Percentiles rank a stretch among this genome's conserved stretches.
phyloP scores from a whole-genome alignment of 345 rosid species.

The Heritiera fomes region DNA sequence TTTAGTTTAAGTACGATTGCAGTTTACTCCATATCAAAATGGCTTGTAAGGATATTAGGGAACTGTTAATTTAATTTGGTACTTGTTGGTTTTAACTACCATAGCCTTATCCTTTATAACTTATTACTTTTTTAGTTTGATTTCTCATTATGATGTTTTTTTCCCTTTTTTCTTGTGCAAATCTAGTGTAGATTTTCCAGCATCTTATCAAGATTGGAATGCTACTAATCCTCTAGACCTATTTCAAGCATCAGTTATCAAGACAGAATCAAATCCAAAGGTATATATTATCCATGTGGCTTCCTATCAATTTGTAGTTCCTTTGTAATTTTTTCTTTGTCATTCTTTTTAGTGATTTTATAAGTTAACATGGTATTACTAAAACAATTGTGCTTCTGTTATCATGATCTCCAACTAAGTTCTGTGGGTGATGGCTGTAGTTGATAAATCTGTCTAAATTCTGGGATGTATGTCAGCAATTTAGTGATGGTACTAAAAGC shows the following conservation, averaged over 20 bases:
- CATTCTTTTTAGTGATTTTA: constrained; percentile 13
- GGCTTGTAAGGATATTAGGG: constrained; percentile 1
- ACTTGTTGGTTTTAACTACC: neutral
- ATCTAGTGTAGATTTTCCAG: constrained; percentile 91
- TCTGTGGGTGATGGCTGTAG: neutral
- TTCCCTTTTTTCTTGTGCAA: constrained; percentile 28
- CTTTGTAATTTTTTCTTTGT: neutral
- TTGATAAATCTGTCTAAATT: constrained; percentile 7
- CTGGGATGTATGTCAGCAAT: neutral
- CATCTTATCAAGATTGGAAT: constrained; percentile 73
- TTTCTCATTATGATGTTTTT: neutral
- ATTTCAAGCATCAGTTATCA: constrained; percentile 66
- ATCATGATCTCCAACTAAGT: neutral
- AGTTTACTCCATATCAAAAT: neutral
- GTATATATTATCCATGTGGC: constrained; percentile 33
- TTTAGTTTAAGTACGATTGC: neutral
- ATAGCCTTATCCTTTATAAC: neutral
- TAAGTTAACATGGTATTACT: constrained; percentile 1
- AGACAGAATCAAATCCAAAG: constrained; percentile 84
- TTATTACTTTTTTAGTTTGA: neutral
- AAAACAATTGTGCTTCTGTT: neutral
- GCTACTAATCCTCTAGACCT: constrained; percentile 72
- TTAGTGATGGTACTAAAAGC: neutral
- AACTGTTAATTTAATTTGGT: neutral
- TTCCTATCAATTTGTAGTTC: neutral